Evolutionary conservation across 2,329 filamentous ascomycete genomes (phyloP), one percentile per base, ranked within the genome.

Genomic region (Aspergillus proliferans): DNA sequence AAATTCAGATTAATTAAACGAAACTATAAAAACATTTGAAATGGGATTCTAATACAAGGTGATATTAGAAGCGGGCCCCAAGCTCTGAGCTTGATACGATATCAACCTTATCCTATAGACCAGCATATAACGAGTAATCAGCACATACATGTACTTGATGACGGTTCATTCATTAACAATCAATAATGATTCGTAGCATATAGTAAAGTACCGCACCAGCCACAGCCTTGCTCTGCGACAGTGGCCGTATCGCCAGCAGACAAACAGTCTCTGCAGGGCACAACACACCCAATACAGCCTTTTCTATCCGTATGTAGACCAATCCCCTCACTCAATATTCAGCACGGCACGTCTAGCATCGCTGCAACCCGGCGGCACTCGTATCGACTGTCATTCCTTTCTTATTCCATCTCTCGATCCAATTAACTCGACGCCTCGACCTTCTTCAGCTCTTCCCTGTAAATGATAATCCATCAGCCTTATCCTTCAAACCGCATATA

Each of bases 381-480:
- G 12, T 40, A n/a, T 38, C 38, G 19, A 19, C 10, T 40, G 18
- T 40, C 18, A 12, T 12, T 14, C 38, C 18, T 12, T 36, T 36
- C 34, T 30, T 30, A 30, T 30, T 9, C 26, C 26, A 30, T 30
- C 26, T 8, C 26, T 26, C 22, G 19, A 26, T 18, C 8, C 14
- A 15, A 74, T 78, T 81, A 80, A 75, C 87, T 88, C 53, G 82
- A 78, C 38, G 84, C 80, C 69, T 93, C 88, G 64, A 96, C 88
- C 75, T 95, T 96, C 80, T 94, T 94, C 57, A 96, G 75, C 71
- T 97, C 92, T 72, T 95, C 63, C 54, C 65, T 71, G 45, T 51
- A 43, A 45, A 30, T 40, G 38, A 30, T 15, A 45, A 10, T 39
- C 33, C 18, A 15, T 28, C n/a, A 44, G 26, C 12, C 22, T 15